A percentile compares a stretch with the other conserved stretches of the same genome.
These are phyloP conservation scores for Magnusiomyces tetraspermus DNA, from an alignment of 1,139 yeast species.

Conservation along the genomic window DNA sequence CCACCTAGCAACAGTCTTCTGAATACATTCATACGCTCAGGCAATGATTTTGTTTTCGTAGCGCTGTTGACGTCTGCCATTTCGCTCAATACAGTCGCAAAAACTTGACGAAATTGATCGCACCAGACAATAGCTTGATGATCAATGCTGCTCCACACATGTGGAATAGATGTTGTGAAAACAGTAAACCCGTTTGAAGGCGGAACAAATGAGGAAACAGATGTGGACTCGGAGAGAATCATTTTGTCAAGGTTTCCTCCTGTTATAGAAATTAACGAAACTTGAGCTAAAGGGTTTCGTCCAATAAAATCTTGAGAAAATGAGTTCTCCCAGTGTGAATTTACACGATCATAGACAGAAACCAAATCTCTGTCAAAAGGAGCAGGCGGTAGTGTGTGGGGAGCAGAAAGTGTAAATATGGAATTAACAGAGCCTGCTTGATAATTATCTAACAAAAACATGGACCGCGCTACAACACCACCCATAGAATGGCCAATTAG, in stretches of 20 bases:
- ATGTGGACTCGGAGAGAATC: slow-evolving; percentile 75
- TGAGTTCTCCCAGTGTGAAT: slow-evolving; percentile 62
- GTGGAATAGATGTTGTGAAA: slow-evolving; percentile 71
- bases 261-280: slow-evolving; percentile 47
- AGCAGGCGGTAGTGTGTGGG: slow-evolving; percentile 77
- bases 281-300: slow-evolving; percentile 27
- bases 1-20: slow-evolving; percentile 39
- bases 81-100: slow-evolving; percentile 48
- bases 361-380: slow-evolving; percentile 76
- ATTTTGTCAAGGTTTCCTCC: slow-evolving; percentile 66
- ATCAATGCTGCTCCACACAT: slow-evolving; percentile 81
- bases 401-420: slow-evolving; percentile 67
- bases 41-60: slow-evolving; percentile 47
- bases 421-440: slow-evolving; percentile 57
- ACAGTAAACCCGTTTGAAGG: slow-evolving; percentile 63
- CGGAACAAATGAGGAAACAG: slow-evolving; percentile 56
- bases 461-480: slow-evolving; percentile 71
- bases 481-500: slow-evolving; percentile 82
- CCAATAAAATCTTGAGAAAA: slow-evolving; percentile 28
- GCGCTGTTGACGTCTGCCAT: slow-evolving; percentile 41
- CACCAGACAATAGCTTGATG: slow-evolving; percentile 90
- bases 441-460: slow-evolving; percentile 66
- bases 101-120: slow-evolving; percentile 54
- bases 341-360: slow-evolving; percentile 55
- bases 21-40: slow-evolving; percentile 50